These are phyloP conservation scores for Betula pendula DNA, from an alignment of 306 rosid genomes.

Conservation along the genomic window DNA sequence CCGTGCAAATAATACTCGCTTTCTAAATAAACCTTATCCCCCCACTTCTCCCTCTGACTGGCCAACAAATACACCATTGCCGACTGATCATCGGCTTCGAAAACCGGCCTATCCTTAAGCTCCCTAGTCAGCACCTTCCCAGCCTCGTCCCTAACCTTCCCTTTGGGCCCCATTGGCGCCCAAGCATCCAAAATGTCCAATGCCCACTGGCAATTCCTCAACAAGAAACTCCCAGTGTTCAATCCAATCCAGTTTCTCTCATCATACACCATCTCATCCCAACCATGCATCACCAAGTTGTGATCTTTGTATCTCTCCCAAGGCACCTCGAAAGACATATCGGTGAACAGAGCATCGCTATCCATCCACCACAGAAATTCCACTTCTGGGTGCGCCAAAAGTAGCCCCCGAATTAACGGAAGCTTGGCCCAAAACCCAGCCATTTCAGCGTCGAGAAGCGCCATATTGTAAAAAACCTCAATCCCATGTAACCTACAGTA, in stretches of 20 bases:
- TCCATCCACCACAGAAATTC: conserved; percentile 74
- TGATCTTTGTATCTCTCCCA: conserved; percentile 55
- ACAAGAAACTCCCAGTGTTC: conserved; percentile 54
- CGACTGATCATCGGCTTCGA: conserved; percentile 86
- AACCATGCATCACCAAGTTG: conserved; percentile 60
- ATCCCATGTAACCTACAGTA: conserved; percentile 54
- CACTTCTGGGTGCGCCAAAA: conserved; percentile 50
- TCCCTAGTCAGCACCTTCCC: conserved; percentile 51
- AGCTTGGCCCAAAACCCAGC: conserved; percentile 70
- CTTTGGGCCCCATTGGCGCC: conserved; percentile 86
- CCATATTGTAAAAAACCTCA: conserved; percentile 57
- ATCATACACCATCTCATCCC: conserved; percentile 54
- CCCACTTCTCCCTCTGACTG: conserved; percentile 43
- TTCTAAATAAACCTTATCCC: conserved; percentile 48
- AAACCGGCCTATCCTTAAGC: conserved; percentile 61
- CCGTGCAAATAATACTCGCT: conserved; percentile 50
- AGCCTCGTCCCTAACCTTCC: conserved; percentile 58
- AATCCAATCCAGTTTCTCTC: conserved; percentile 54
- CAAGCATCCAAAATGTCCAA: conserved; percentile 70
- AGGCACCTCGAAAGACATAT: conserved; percentile 63
- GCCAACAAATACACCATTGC: conserved; percentile 71
- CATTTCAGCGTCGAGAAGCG: conserved; percentile 58
- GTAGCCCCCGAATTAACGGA: conserved; percentile 47
- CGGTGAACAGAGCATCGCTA: conserved; percentile 64
- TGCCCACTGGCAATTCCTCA: conserved; percentile 62